Evolutionary conservation across 2,329 filamentous ascomycete species (phyloP), one percentile per base, ranked within the genome.

Genomic region (Fusarium staphyleae): DNA sequence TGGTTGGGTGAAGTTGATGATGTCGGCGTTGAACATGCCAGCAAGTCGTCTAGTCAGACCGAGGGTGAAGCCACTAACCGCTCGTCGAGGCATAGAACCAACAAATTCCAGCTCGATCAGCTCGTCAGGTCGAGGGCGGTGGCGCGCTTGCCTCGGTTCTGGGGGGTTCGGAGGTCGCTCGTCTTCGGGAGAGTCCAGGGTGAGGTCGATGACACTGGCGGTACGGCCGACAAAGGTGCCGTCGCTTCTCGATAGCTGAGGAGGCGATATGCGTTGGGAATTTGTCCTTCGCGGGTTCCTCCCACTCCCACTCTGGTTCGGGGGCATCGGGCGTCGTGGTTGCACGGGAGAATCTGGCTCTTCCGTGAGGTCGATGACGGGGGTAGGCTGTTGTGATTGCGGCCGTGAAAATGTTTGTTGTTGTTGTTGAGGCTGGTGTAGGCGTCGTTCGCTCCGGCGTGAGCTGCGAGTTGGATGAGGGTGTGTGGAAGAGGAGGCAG

Each of bases 181-280:
- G 28, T 70, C 69, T 16, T 73, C 68, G 13, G 74, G 71, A 6
- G 73, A 74, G 52, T 83, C 80, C 19, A 70, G 71, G 3, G 82
- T 85, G 9, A 85, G 74, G 62, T 85, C 82, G 46, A 85, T 83
- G 22, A 83, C 69, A 43, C 66, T 71, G 2, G 69, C 37, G 5
- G 61, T 48, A 3, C 67, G 68, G 4, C 66, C 70, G 11, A 78
- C 66, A 29, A 77, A 69, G 45, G 74, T 79, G 53, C 75, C 76
- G 54, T 80, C 77, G 55, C 76, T 80, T 35, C 78, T 73, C 7
- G 76, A 60, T 24, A 81, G 65, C 14, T 73, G 73, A 0, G 78
- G 78, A 1, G 76, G 75, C 24, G 75, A 75, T 42, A 67, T 69
- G 13, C 72, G 69, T 45, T 74, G 73, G 3, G 77, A 76, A 51